phyloP scores from a whole-genome alignment of 2,329 filamentous ascomycete species.

The Colletotrichum musicola region DNA sequence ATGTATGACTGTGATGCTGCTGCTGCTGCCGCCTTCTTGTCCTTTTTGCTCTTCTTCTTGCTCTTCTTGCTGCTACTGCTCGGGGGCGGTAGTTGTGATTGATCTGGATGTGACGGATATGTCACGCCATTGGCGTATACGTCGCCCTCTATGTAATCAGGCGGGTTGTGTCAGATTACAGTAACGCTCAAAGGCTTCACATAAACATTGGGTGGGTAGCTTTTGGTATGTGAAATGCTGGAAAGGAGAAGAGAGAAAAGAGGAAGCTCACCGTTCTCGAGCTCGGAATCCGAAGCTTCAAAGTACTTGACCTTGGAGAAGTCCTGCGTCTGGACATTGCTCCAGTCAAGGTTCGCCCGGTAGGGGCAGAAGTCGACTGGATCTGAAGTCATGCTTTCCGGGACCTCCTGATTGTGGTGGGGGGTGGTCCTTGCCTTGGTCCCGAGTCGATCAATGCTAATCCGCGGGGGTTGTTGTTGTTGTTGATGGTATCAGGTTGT shows the following conservation, averaged over 20 bases:
- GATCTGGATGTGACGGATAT: conserved; percentile 31
- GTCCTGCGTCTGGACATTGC: conserved; percentile 56
- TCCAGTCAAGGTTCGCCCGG: conserved; percentile 54
- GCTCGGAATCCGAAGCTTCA: conserved; percentile 55
- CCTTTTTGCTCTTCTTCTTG: conserved; percentile 42
- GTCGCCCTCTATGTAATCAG: conserved; percentile 22
- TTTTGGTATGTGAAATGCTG: not conserved
- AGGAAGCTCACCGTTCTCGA: conserved; percentile 33
- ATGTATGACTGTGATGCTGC: conserved; percentile 4
- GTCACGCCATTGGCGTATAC: conserved; percentile 32
- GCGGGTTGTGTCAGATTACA: too few species aligned
- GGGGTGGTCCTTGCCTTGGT: conserved; percentile 28
- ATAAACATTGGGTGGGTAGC: too few species aligned
- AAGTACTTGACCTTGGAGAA: conserved; percentile 59
- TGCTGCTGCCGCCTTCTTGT: conserved; percentile 22
- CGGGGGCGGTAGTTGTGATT: conserved; percentile 2
- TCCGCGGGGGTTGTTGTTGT: not conserved
- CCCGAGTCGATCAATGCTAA: conserved; percentile 34
- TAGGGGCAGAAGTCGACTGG: conserved; percentile 54
- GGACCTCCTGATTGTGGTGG: conserved; percentile 18
- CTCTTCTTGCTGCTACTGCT: conserved; percentile 30
- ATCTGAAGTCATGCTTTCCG: conserved; percentile 57
- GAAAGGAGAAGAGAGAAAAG: not conserved
- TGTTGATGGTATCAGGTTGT: conserved; percentile 17
- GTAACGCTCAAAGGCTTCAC: too few species aligned